Evolutionary conservation across 2,329 filamentous ascomycete genomes (phyloP), one percentile per base, ranked within the genome.

Genomic region (Aspergillus texensis): DNA sequence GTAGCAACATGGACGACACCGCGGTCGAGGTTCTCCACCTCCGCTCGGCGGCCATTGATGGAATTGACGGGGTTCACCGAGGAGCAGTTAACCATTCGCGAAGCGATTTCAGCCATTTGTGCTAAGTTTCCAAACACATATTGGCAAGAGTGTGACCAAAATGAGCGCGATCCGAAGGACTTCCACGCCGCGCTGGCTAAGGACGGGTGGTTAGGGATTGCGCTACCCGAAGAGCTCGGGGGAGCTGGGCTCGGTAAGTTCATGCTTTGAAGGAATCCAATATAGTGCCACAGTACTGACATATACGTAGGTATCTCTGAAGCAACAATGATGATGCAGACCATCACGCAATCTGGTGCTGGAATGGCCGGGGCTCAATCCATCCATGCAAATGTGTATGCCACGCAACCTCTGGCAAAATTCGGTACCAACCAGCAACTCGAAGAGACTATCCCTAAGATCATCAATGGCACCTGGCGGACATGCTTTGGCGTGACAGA

Each of bases 401-500:
- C 79, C 16, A 94, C 91, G 0, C 91, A 94, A 69, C 86, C 86
- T 1, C 82, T 95, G 3, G 89, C 91, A 2, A 89, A 85, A 69
- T 94, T 94, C 68, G 91, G 89, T 0, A 89, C 86, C 0, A 74
- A 82, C 6, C 84, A 86, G 58, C 91, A 94, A 77, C 78, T 89
- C 3, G 77, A 86, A 60, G 80, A 80, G 5, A 90, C 88, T 32
- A 84, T 95, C 11, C 88, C 90, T 0, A 87, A 87, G 57, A 88
- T 95, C 62, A 89, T 95, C 45, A 85, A 84, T 8, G 92, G 92
- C 2, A 83, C 88, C 67, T 91, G 84, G 84, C 82, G 91, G 60
- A 88, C 87, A 0, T 95, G 92, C 72, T 95, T 95, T 68, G 92
- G 91, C 14, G 91, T 95, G 55, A 94, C 91, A n/a, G 92, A 94